Evolutionary conservation across 352 stramenopile genomes (phyloP).

Genomic region (Globisporangium takayamanum): DNA sequence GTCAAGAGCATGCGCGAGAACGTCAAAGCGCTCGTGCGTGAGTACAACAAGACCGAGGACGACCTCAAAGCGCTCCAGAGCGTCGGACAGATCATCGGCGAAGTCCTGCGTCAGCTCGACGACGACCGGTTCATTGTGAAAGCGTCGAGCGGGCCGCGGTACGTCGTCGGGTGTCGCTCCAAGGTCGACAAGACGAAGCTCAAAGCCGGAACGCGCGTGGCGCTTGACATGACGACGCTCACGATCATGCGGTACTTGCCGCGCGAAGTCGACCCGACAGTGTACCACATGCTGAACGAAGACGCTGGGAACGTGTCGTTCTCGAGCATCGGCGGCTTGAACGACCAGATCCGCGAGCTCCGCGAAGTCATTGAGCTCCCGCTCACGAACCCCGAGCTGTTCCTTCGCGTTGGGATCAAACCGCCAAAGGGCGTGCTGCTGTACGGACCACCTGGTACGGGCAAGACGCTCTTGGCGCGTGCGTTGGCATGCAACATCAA

Average conservation of each 20-base stretch:
- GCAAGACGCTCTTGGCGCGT: slow-evolving; percentile 98
- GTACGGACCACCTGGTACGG: slow-evolving; percentile 97
- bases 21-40: slow-evolving; percentile 91
- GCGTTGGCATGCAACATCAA: slow-evolving; percentile 99
- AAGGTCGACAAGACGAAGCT: slow-evolving; percentile 94
- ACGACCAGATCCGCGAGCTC: slow-evolving; percentile 98
- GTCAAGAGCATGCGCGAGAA: slow-evolving; percentile 97
- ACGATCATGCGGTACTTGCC: slow-evolving; percentile 99
- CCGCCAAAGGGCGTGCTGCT: slow-evolving; percentile 96
- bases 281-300: slow-evolving; percentile 99
- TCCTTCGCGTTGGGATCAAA: slow-evolving; percentile 98
- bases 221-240: slow-evolving; percentile 99
- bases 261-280: slow-evolving; percentile 97
- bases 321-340: slow-evolving; percentile 96
- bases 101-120: slow-evolving; percentile 97
- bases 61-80: slow-evolving; percentile 96
- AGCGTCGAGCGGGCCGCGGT: slow-evolving; percentile 95
- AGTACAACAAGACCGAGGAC: slow-evolving; percentile 99
- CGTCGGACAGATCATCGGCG: slow-evolving; percentile 98
- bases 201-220: slow-evolving; percentile 96
- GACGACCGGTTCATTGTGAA: slow-evolving; percentile 99
- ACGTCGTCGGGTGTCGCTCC: slow-evolving; percentile 96
- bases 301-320: slow-evolving; percentile 97
- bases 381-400: slow-evolving; percentile 99
- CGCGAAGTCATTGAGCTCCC: slow-evolving; percentile 97